phyloP scores from a whole-genome alignment of 352 stramenopile genomes.

The Globisporangium okanoganense region DNA sequence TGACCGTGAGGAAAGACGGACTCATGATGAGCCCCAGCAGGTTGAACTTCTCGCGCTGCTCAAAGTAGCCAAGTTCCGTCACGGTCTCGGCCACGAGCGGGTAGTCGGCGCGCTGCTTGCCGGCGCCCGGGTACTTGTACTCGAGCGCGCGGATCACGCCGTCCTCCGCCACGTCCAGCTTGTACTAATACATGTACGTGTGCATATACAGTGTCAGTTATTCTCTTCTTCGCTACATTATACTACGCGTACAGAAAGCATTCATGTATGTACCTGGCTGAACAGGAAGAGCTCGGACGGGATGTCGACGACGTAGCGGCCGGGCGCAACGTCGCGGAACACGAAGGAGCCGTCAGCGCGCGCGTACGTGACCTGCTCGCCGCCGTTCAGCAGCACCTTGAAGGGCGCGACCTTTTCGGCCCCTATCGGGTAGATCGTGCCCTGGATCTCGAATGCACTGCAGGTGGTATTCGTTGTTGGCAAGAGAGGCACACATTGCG shows the following conservation, averaged over 20 bases:
- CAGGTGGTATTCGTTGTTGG: not conserved
- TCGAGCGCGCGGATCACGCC: conserved; percentile 33
- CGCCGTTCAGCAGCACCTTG: conserved; percentile 68
- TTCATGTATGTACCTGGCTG: conserved; percentile 31
- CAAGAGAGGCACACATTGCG: conserved; percentile 7
- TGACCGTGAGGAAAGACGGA: conserved; percentile 78
- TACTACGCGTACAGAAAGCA: not conserved
- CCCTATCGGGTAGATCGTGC: conserved; percentile 44
- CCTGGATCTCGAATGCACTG: conserved; percentile 55
- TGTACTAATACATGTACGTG: not conserved
- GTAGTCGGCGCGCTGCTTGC: conserved; percentile 56
- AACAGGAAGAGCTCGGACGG: conserved; percentile 65
- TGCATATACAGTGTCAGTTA: not conserved
- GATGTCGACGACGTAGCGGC: conserved; percentile 76
- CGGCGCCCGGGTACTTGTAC: conserved; percentile 76
- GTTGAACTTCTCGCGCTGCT: conserved; percentile 82
- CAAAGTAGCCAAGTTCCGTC: conserved; percentile 77
- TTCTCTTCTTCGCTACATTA: too few relatives aligned
- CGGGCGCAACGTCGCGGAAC: conserved; percentile 66
- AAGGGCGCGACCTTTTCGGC: conserved; percentile 57
- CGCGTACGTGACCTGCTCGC: conserved; percentile 65
- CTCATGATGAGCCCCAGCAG: conserved; percentile 71
- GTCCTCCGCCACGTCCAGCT: conserved; percentile 13
- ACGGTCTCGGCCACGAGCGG: conserved; percentile 60
- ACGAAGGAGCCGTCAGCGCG: conserved; percentile 62